Percentiles rank a stretch among this genome's conserved stretches.
phyloP scores from a whole-genome alignment of 148 eudicot species.

The Suaeda aralocaspica region DNA sequence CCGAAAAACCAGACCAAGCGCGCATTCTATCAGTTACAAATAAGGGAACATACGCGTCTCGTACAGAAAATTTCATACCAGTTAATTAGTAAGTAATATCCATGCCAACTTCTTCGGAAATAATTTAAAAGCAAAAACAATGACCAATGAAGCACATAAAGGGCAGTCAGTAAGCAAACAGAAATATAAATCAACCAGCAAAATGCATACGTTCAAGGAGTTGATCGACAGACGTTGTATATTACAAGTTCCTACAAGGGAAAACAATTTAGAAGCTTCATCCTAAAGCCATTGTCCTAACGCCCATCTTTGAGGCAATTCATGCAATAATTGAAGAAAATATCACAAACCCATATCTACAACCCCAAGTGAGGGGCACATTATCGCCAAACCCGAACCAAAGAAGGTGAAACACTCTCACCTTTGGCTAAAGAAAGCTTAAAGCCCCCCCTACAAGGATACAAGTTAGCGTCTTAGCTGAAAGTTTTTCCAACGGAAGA shows the following conservation, averaged over 20 bases:
- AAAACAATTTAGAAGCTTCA: not conserved
- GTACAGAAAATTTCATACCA: no score
- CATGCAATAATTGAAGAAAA: slow-evolving; percentile 1
- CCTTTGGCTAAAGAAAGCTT: slow-evolving; percentile 4
- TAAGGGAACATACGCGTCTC: no score
- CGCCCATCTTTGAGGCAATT: slow-evolving; percentile 6
- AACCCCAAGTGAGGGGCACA: slow-evolving; percentile 5
- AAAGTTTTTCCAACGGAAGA: slow-evolving; percentile 3
- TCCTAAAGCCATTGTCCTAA: not conserved
- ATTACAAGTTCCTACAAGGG: slow-evolving; percentile 5
- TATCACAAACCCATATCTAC: slow-evolving; percentile 3
- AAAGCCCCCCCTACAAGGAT: not conserved
- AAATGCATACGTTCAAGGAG: slow-evolving; percentile 2
- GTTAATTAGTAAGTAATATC: no score
- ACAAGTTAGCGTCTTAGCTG: slow-evolving; percentile 9
- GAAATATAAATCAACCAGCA: not conserved
- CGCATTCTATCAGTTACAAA: no score
- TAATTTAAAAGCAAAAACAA: not conserved
- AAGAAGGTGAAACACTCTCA: not conserved
- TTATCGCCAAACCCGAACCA: not conserved
- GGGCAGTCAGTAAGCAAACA: not conserved
- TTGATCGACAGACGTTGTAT: not conserved
- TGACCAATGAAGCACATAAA: not conserved
- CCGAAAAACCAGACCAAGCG: no score
- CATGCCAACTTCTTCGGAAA: not conserved